Percentiles rank a stretch among this genome's conserved stretches.
These are phyloP conservation scores for Dipodascus albidus DNA, from an alignment of 805 yeast genomes.

Conservation along the genomic window DNA sequence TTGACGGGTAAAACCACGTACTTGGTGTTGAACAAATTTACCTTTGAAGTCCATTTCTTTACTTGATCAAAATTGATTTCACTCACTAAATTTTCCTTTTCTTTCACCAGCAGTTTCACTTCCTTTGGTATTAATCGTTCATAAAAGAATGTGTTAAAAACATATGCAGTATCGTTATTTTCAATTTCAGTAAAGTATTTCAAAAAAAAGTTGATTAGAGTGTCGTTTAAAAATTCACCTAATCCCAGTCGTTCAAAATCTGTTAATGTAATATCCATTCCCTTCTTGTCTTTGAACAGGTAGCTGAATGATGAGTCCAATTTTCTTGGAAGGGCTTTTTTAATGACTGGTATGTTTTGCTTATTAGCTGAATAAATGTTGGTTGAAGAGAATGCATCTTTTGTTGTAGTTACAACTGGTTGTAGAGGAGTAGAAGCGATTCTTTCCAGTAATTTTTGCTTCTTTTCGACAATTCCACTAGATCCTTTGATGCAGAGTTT, in stretches of 20 bases:
- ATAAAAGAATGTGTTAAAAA: constrained; percentile 79
- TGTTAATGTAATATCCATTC: constrained; percentile 45
- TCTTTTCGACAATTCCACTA: background rate
- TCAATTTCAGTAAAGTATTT: constrained; percentile 22
- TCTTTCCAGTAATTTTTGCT: background rate
- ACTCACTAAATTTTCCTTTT: background rate
- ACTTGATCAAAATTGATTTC: constrained; percentile 46
- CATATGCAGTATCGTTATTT: constrained; percentile 30
- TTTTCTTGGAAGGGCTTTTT: background rate
- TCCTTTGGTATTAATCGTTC: constrained; percentile 31
- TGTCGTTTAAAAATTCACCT: constrained; percentile 83
- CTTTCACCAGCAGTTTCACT: constrained; percentile 3
- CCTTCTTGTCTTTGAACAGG: constrained; percentile 39
- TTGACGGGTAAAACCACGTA: constrained; percentile 72
- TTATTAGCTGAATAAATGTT: background rate
- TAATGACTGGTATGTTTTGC: background rate
- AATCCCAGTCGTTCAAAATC: constrained; percentile 75
- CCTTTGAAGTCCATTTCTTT: constrained; percentile 65
- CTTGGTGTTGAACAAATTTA: constrained; percentile 47
- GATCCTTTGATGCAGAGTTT: background rate
- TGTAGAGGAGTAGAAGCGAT: background rate
- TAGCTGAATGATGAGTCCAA: background rate
- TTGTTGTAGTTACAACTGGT: background rate
- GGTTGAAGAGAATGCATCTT: background rate
- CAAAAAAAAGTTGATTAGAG: constrained; percentile 75